Evolutionary conservation across 1,284 basidiomycete genomes (phyloP), one percentile per base, ranked within the genome.

Genomic region (Chalciporus sp.): DNA sequence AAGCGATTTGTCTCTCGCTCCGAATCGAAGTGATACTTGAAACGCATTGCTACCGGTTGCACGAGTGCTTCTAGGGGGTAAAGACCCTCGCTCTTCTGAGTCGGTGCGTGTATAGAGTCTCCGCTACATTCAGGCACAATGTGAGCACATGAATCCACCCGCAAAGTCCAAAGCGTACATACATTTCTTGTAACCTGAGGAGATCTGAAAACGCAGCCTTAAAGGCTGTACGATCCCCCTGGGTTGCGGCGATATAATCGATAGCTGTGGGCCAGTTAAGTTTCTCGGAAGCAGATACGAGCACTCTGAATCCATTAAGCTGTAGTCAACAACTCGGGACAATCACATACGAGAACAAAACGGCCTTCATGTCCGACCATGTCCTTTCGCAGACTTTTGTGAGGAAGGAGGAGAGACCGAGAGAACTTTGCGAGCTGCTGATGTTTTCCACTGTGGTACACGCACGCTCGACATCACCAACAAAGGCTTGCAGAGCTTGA

Each of bases 21-120:
- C 0, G 91, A 86, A 58, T 98, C 94, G 63, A 99, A 99, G 67
- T 99, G 97, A 70, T 92, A 99, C 63, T 90, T 92, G 78, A 98
- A 99, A 20, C 96, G 84, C 44, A 94, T 74, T 2, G 90, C 80
- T 45, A 99, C 80, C 0, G 95, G 92, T 52, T 88, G 84, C 2
- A 94, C 80, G n/a, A 99, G 82, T 0, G 91, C 88, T 64, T 93
- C 86, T 9, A 98, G 68, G 2, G 95, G 83, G 69, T 94, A 92
- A 48, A 94, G 67, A 1, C 87, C 83, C 52, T 81, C 75, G 50
- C 75, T 77, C 56, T 74, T 71, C 35, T 29, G 61, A 53, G 20
- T 42, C 45, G 35, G 56, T 41, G 51, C 42, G 43, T 60, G 47
- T 60, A 65, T 46, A 71, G 75, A 35, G 84, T 70, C 57, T 78